Evolutionary conservation across 148 eudicot species (phyloP), one percentile per base, ranked within the genome.

Genomic region (Rhododendron simsii): DNA sequence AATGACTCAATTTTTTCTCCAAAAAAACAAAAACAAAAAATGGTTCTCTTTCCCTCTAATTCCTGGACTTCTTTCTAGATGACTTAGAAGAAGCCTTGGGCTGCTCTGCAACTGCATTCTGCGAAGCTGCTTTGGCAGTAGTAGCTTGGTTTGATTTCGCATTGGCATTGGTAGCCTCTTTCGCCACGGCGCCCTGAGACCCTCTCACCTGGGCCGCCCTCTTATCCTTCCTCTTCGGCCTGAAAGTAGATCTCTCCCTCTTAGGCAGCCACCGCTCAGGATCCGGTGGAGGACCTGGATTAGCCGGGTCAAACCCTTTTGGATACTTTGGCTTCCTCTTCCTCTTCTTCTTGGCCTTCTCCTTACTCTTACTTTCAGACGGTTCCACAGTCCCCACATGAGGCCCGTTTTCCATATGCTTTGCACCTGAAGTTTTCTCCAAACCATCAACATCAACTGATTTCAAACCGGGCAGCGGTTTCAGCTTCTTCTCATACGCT

Each of bases 291-390:
- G 98, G 98, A 8, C 98, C 96, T 0, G 98, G 98, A 71, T 96
- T 93, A 74, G 95, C 94, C 6, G 93, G 98, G 89, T 96, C 98
- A 21, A 92, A 96, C 30, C 98, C 96, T 90, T 93, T 96, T 0
- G 98, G 96, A 85, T 94, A 94, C 90, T 63, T 94, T 1, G 98
- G 98, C 83, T 96, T 96, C 91, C 98, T 96, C 94, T 96, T 96
- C 86, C 98, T 94, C 85, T 96, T 94, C 93, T 93, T 96, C 91
- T 94, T 94, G 4, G 89, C 81, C 87, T 93, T 94, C 73, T 94
- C 98, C 91, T 96, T 94, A 45, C 63, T 86, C 77, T 94, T 96
- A 21, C 61, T 90, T 65, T 96, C 98, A 85, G 83, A 77, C 20
- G 91, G 88, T 65, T 93, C 96, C 65, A 86, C 69, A 18, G 75